phyloP scores from a whole-genome alignment of 202 grass and related monocot genomes.

The Setaria viridis region DNA sequence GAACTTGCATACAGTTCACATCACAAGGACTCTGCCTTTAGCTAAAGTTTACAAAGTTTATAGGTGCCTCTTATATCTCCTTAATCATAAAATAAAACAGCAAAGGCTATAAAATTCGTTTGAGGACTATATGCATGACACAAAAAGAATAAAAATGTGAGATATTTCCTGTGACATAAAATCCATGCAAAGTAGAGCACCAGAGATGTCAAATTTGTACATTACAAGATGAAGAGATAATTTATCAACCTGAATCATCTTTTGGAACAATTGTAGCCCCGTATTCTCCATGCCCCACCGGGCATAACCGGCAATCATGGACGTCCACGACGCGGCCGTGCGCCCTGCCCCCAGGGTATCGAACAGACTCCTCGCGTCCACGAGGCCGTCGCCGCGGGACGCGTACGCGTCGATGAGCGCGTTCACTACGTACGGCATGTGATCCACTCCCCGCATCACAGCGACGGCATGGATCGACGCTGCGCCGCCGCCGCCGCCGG shows the following conservation, averaged over 20 bases:
- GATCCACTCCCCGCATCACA: slow-evolving; percentile 31
- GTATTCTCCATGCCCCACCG: slow-evolving; percentile 33
- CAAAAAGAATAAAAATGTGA: not conserved
- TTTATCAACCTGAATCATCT: slow-evolving; percentile 53
- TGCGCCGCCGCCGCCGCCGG: not conserved
- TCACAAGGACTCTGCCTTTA: slow-evolving; percentile 17
- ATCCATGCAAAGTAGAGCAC: not conserved
- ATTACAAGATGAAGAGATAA: slow-evolving; percentile 16
- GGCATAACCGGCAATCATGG: slow-evolving; percentile 58
- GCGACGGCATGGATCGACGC: slow-evolving; percentile 26
- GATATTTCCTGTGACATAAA: not conserved
- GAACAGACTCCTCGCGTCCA: slow-evolving; percentile 48
- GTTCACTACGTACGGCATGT: slow-evolving; percentile 46
- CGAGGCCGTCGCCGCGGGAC: slow-evolving; percentile 23
- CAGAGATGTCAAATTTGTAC: not conserved
- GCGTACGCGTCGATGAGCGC: slow-evolving; percentile 43
- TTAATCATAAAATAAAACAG: slow-evolving; percentile 1
- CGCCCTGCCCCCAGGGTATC: slow-evolving; percentile 35
- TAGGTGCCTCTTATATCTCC: not conserved
- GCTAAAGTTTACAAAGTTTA: slow-evolving; percentile 17
- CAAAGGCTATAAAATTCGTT: not conserved
- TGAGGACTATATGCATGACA: not conserved
- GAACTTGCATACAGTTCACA: slow-evolving; percentile 6
- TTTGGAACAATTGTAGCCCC: slow-evolving; percentile 45
- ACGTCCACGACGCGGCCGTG: slow-evolving; percentile 58